Conservation (phyloP, 495 filamentous ascomycete species). For the Neurospora discreta region DNA sequence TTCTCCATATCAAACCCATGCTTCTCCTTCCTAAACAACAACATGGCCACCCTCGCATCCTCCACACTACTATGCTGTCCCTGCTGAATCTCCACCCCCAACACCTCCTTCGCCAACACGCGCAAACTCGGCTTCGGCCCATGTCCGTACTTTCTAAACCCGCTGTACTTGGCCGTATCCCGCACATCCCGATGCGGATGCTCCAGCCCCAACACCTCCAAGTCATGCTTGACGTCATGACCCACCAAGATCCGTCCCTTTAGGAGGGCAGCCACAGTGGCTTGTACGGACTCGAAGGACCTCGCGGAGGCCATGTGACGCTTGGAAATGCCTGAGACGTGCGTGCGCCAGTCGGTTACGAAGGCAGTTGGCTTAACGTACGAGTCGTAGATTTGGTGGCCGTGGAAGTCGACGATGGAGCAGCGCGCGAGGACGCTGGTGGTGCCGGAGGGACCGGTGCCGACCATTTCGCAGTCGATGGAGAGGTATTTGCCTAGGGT, state of each 20-base stretch:
- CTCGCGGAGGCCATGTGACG: slow-evolving; percentile 57
- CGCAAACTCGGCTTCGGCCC: slow-evolving; percentile 72
- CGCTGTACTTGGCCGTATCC: slow-evolving; percentile 69
- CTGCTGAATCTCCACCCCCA: slow-evolving; percentile 74
- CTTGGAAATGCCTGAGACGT: slow-evolving; percentile 67
- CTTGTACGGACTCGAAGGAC: slow-evolving; percentile 62
- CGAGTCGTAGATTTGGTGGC: slow-evolving; percentile 79
- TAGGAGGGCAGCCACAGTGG: slow-evolving; percentile 59
- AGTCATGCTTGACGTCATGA: slow-evolving; percentile 81
- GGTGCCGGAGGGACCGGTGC: slow-evolving; percentile 55
- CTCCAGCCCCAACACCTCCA: slow-evolving; percentile 60
- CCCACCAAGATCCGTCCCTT: slow-evolving; percentile 68
- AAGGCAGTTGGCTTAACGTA: slow-evolving; percentile 67
- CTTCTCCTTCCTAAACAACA: slow-evolving; percentile 72
- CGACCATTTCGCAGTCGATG: slow-evolving; percentile 98
- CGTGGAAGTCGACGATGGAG: slow-evolving; percentile 85
- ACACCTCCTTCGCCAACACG: slow-evolving; percentile 60
- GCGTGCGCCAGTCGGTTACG: slow-evolving; percentile 83
- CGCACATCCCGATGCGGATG: slow-evolving; percentile 69
- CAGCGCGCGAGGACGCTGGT: slow-evolving; percentile 54
- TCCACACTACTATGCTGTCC: slow-evolving; percentile 63
- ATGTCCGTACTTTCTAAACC: slow-evolving; percentile 60
- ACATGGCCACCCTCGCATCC: slow-evolving; percentile 83
- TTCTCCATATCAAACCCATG: slow-evolving; percentile 72
- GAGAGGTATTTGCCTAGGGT: slow-evolving; percentile 78